Conservation (phyloP, 148 eudicot genomes). For the Chenopodium quinoa region DNA sequence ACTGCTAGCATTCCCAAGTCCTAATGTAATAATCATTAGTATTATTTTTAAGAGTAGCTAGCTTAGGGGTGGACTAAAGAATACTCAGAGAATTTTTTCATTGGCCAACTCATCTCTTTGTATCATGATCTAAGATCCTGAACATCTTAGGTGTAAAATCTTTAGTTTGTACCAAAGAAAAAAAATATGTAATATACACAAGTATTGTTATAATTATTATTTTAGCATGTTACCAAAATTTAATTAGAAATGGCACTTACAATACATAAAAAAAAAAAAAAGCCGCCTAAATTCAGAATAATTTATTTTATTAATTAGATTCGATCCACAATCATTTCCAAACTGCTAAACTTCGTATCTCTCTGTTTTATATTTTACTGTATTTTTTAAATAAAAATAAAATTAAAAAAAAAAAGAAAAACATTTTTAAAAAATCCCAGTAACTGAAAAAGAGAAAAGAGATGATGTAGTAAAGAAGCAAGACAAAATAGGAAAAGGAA, state of each 20-base stretch:
- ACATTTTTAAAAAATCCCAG: no score
- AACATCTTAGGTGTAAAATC: not conserved
- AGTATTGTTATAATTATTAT: not conserved
- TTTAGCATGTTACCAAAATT: not conserved
- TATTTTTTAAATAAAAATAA: no score
- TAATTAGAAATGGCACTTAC: not conserved
- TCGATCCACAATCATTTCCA: not conserved
- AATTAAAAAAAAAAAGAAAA: not conserved
- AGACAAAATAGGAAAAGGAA: not conserved
- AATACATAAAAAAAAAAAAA: no score
- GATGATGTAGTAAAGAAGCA: not conserved
- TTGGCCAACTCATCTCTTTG: not conserved
- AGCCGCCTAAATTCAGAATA: not conserved
- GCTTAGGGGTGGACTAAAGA: slow-evolving; percentile 13
- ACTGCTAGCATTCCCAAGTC: not conserved
- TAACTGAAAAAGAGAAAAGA: not conserved
- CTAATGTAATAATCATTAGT: not conserved
- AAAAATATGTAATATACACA: not conserved
- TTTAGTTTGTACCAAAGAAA: not conserved
- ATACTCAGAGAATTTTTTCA: slow-evolving; percentile 19
- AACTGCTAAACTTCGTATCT: not conserved
- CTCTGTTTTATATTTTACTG: not conserved
- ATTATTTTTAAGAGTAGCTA: not conserved
- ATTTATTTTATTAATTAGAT: not conserved
- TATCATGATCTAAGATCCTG: slow-evolving; percentile 7